A percentile compares a stretch with the other conserved stretches of the same genome.
Conservation (phyloP, 768 basidiomycete species). For the Boletales sp. region DNA sequence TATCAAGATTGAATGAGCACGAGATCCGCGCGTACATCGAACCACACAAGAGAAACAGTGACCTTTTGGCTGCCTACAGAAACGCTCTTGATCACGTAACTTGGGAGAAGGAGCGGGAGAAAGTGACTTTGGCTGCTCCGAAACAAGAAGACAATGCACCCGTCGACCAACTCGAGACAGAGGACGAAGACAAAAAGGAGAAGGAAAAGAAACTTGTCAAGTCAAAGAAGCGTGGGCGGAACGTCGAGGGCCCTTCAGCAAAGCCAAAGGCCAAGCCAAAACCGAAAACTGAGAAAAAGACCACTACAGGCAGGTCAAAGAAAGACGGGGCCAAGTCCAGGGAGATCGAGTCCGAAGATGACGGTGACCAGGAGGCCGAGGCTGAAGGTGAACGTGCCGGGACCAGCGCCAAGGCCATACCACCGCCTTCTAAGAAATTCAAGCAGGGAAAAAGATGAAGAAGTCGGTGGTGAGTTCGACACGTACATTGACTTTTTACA, state of each 20-base stretch:
- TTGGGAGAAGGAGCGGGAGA: constrained; percentile 52
- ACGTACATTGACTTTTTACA: not conserved
- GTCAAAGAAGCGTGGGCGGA: constrained; percentile 61
- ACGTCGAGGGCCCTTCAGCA: constrained; percentile 43
- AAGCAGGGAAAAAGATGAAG: constrained; percentile 57
- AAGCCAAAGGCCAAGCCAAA: constrained; percentile 43
- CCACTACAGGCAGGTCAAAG: constrained; percentile 33
- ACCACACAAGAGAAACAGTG: constrained; percentile 71
- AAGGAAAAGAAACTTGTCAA: constrained; percentile 44
- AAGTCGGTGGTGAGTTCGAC: constrained; percentile 51
- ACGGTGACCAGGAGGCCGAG: constrained; percentile 46
- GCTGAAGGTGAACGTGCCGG: constrained; percentile 45
- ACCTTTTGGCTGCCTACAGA: constrained; percentile 73
- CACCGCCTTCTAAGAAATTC: constrained; percentile 63
- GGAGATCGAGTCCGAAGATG: constrained; percentile 67
- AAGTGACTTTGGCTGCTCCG: constrained; percentile 31
- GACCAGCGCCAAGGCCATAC: constrained; percentile 50
- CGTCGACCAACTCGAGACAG: constrained; percentile 63
- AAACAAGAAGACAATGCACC: constrained; percentile 55
- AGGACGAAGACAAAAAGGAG: constrained; percentile 49
- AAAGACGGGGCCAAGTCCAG: constrained; percentile 62
- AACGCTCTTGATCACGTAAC: constrained; percentile 71
- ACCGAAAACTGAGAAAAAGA: constrained; percentile 42
- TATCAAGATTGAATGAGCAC: constrained; percentile 69
- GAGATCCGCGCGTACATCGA: constrained; percentile 87